phyloP scores from a whole-genome alignment of 2,329 filamentous ascomycete genomes.

The Fusarium sp. region DNA sequence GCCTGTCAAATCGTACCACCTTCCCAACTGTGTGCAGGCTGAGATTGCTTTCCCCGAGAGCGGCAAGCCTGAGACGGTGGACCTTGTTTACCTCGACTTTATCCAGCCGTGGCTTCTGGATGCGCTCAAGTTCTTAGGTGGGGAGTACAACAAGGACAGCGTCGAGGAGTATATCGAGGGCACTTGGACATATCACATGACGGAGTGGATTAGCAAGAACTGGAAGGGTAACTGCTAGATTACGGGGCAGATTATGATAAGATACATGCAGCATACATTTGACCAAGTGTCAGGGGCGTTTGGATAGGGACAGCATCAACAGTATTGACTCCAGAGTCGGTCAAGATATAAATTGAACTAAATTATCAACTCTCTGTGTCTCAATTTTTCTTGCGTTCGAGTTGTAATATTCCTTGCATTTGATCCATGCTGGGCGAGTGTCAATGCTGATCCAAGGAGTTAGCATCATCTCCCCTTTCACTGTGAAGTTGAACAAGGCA shows the following conservation, averaged over 20 bases:
- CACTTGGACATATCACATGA: conserved; percentile 67
- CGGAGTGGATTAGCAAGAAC: conserved; percentile 68
- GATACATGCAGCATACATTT: background rate
- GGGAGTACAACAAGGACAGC: conserved; percentile 60
- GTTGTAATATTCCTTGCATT: background rate
- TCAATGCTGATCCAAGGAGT: background rate
- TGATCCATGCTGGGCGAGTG: background rate
- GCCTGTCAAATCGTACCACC: conserved; percentile 77
- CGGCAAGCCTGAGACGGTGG: conserved; percentile 76
- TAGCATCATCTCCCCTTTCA: no score
- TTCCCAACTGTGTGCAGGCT: conserved; percentile 87
- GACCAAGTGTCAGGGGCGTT: conserved; percentile 19
- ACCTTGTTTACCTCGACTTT: conserved; percentile 93
- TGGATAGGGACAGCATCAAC: background rate
- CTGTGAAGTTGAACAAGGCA: background rate
- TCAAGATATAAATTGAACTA: conserved; percentile 11
- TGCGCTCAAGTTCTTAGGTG: conserved; percentile 73
- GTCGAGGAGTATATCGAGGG: conserved; percentile 65
- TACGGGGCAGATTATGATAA: conserved; percentile 2
- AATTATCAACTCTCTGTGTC: background rate
- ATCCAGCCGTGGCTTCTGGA: conserved; percentile 84
- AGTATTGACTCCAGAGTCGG: background rate
- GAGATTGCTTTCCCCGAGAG: conserved; percentile 70
- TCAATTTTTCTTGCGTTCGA: background rate
- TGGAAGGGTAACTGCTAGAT: conserved; percentile 63